A percentile compares a stretch with the other conserved stretches of the same genome.
These are phyloP conservation scores for Phytophthora chlamydospora DNA, from an alignment of 352 stramenopile species.

Conservation along the genomic window DNA sequence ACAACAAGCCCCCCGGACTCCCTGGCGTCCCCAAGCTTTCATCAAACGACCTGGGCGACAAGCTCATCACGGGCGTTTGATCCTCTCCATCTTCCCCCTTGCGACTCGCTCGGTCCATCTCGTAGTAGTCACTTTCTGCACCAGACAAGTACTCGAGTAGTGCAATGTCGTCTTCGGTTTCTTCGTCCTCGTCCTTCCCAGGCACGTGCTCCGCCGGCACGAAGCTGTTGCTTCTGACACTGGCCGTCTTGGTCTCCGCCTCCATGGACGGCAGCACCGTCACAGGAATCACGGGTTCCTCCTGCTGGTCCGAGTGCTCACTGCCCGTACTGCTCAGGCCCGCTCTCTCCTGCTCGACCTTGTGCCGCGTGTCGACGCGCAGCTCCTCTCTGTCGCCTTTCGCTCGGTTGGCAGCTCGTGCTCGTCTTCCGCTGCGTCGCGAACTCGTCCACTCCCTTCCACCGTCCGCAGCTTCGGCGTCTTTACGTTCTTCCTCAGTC, in stretches of 20 bases:
- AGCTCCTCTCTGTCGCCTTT: conserved; percentile 10
- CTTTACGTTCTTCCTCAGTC: conserved; percentile 11
- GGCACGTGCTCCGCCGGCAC: conserved; percentile 18
- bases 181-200: conserved; percentile 27
- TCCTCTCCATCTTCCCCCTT: conserved; percentile 33
- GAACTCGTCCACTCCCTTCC: conserved; percentile 36
- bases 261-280: conserved; percentile 24
- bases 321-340: conserved; percentile 7
- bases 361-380: conserved; percentile 16
- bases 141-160: conserved; percentile 40
- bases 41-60: conserved; percentile 33
- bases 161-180: conserved; percentile 42
- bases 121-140: conserved; percentile 38
- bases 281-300: conserved; percentile 31
- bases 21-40: conserved; percentile 26
- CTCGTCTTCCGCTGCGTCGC: conserved; percentile 25
- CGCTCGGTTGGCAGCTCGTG: conserved; percentile 3
- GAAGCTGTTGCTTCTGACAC: neutral
- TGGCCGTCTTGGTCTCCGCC: conserved; percentile 27
- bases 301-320: conserved; percentile 21
- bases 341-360: neutral
- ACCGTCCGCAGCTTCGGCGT: neutral
- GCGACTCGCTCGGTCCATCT: conserved; percentile 34
- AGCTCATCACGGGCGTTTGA: conserved; percentile 22
- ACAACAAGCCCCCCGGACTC: conserved; percentile 25